phyloP scores from a whole-genome alignment of 2,329 filamentous ascomycete species.

The Alternaria novae-zelandiae region DNA sequence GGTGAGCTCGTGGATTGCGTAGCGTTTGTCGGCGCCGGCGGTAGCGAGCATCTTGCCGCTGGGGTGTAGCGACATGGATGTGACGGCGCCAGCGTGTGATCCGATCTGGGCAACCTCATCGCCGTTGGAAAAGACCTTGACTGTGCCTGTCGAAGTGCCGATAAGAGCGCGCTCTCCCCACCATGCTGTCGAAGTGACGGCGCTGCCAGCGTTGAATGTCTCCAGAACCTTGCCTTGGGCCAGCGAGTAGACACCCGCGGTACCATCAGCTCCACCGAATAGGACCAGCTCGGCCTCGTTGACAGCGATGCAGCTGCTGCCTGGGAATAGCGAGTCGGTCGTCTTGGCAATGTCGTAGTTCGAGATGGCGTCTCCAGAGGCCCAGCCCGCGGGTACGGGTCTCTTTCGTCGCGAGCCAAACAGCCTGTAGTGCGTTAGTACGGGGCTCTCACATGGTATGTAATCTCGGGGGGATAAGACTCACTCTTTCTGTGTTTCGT shows the following conservation, averaged over 20 bases:
- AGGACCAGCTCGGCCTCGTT: slow-evolving; percentile 70
- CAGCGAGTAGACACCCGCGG: slow-evolving; percentile 79
- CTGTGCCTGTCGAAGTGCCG: slow-evolving; percentile 74
- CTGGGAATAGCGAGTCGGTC: slow-evolving; percentile 66
- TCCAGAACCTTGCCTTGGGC: slow-evolving; percentile 76
- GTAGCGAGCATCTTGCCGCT: slow-evolving; percentile 84
- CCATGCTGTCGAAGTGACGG: slow-evolving; percentile 72
- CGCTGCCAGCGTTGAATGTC: slow-evolving; percentile 66
- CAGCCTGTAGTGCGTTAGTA: slow-evolving; percentile 63
- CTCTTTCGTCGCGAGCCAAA: slow-evolving; percentile 91
- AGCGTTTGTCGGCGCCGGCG: slow-evolving; percentile 89
- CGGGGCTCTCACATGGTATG: not conserved
- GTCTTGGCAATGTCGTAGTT: slow-evolving; percentile 61
- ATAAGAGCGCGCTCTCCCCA: slow-evolving; percentile 72
- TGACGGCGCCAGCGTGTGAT: slow-evolving; percentile 84
- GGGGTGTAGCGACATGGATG: slow-evolving; percentile 80
- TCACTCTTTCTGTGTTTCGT: slow-evolving; percentile 80
- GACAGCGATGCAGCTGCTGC: slow-evolving; percentile 63
- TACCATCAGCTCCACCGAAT: slow-evolving; percentile 76
- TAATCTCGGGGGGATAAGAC: slow-evolving; percentile 34
- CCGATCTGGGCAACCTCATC: slow-evolving; percentile 71
- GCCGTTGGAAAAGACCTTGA: slow-evolving; percentile 80
- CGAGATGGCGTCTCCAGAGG: slow-evolving; percentile 73
- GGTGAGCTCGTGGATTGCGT: slow-evolving; percentile 83
- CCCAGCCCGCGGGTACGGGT: slow-evolving; percentile 84